A percentile compares a stretch with the other conserved stretches of the same genome.
These are phyloP conservation scores for Heliosperma pusillum DNA, from an alignment of 148 eudicot species.

Conservation along the genomic window DNA sequence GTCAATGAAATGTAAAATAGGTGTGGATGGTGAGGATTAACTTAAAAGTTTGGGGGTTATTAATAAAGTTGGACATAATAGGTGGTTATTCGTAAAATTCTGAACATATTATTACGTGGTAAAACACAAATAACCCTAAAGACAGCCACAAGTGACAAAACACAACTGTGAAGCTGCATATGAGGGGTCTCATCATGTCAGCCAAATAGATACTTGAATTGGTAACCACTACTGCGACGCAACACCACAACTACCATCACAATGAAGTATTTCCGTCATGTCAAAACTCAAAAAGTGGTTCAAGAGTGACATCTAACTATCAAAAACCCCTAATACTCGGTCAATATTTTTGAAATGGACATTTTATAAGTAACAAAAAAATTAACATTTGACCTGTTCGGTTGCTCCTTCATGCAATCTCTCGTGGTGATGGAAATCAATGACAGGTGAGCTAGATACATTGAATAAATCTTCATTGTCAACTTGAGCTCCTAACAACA, in stretches of 20 bases:
- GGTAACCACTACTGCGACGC: background rate
- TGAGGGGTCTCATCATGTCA: background rate
- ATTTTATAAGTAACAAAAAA: background rate
- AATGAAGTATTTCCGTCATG: background rate
- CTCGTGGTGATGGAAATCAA: slow-evolving; percentile 72
- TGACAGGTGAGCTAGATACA: slow-evolving; percentile 52
- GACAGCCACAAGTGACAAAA: background rate
- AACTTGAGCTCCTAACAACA: slow-evolving; percentile 45
- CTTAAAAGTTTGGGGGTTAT: too few species aligned
- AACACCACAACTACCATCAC: background rate
- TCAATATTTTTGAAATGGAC: background rate
- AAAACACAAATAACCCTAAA: background rate
- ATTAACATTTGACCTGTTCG: slow-evolving; percentile 45
- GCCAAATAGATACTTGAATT: background rate
- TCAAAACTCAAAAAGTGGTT: background rate
- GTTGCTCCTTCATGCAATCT: slow-evolving; percentile 48
- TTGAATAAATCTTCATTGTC: slow-evolving; percentile 43
- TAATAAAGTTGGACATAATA: too few species aligned
- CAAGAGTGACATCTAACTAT: background rate
- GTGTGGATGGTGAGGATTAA: too few species aligned
- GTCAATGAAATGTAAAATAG: too few species aligned
- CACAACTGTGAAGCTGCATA: background rate
- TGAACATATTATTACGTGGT: too few species aligned
- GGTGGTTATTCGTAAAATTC: too few species aligned
- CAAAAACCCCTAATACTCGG: background rate